Evolutionary conservation across 1,139 yeast genomes (phyloP).

Genomic region (Casaregolazyma suthepensis): DNA sequence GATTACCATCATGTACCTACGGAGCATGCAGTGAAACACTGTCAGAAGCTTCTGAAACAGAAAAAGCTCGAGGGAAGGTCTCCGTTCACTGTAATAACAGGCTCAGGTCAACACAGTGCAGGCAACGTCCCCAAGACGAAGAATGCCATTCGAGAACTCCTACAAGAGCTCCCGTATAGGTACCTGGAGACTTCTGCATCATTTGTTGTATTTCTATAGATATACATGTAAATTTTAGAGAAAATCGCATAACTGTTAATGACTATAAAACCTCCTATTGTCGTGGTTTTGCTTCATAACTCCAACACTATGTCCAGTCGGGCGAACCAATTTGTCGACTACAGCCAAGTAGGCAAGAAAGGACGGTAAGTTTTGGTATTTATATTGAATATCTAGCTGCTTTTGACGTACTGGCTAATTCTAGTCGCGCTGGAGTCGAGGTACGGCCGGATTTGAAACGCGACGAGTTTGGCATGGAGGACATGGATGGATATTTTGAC

Average conservation of each 20-base stretch:
- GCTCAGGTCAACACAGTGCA: slow-evolving; percentile 29
- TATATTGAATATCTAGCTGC: neutral
- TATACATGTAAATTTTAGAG: neutral
- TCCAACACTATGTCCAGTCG: slow-evolving; percentile 15
- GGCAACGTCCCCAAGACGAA: slow-evolving; percentile 29
- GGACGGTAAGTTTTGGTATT: slow-evolving; percentile 18
- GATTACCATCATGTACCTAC: slow-evolving; percentile 30
- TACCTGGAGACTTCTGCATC: slow-evolving; percentile 21
- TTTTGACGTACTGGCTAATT: slow-evolving; percentile 1
- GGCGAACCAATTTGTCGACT: slow-evolving; percentile 16
- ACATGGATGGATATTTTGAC: slow-evolving; percentile 67
- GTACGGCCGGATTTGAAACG: slow-evolving; percentile 47
- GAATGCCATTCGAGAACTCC: slow-evolving; percentile 24
- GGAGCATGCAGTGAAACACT: slow-evolving; percentile 22
- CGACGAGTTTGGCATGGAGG: slow-evolving; percentile 74
- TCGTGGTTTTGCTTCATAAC: neutral
- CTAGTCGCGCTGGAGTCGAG: slow-evolving; percentile 43
- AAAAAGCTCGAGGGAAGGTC: slow-evolving; percentile 9
- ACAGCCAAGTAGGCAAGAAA: slow-evolving; percentile 20
- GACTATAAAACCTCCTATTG: neutral
- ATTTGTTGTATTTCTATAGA: slow-evolving; percentile 9
- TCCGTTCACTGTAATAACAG: slow-evolving; percentile 27
- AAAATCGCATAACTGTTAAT: neutral
- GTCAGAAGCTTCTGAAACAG: slow-evolving; percentile 12
- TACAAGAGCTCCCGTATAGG: slow-evolving; percentile 17